Percentiles rank a stretch among this genome's conserved stretches.
Evolutionary conservation across 2,329 filamentous ascomycete genomes (phyloP).

Genomic region (Fusarium sacchari): DNA sequence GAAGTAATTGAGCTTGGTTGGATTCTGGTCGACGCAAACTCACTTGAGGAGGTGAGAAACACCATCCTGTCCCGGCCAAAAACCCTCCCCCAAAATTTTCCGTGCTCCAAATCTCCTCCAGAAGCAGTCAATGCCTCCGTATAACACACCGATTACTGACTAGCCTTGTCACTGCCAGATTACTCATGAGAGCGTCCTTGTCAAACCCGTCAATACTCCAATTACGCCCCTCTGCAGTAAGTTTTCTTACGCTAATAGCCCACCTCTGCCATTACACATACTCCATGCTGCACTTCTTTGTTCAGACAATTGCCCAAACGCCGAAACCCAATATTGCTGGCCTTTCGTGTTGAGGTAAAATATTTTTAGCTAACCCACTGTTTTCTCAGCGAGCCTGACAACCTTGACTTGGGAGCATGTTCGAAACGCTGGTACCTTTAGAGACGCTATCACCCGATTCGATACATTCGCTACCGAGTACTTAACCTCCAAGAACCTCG

Average conservation of each 20-base stretch:
- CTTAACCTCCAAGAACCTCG: constrained; percentile 87
- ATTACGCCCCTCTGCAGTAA: constrained; percentile 99
- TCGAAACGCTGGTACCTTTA: constrained; percentile 94
- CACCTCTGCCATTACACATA: constrained; percentile 29
- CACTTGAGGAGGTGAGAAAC: constrained; percentile 84
- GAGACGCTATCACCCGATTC: constrained; percentile 95
- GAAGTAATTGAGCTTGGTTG: constrained; percentile 99
- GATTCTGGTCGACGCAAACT: constrained; percentile 93
- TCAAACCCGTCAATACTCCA: constrained; percentile 98
- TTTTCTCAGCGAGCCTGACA: constrained; percentile 83
- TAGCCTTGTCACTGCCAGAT: constrained; percentile 65
- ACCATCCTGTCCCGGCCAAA: constrained; percentile 11
- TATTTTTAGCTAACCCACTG: constrained; percentile 31
- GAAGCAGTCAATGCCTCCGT: not conserved
- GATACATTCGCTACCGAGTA: constrained; percentile 94
- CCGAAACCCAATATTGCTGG: constrained; percentile 8
- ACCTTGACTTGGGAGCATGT: constrained; percentile 99
- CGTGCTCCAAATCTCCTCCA: not conserved
- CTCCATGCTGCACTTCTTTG: constrained; percentile 30
- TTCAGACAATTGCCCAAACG: constrained; percentile 21
- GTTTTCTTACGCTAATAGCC: constrained; percentile 54
- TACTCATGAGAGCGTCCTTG: constrained; percentile 93
- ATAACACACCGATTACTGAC: constrained; percentile 21
- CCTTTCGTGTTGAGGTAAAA: constrained; percentile 2
- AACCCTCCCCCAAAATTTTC: constrained; percentile 5